Percentiles rank a stretch among this genome's conserved stretches.
Conservation (phyloP, 768 basidiomycete genomes). For the Coprinopsis cinerea region DNA sequence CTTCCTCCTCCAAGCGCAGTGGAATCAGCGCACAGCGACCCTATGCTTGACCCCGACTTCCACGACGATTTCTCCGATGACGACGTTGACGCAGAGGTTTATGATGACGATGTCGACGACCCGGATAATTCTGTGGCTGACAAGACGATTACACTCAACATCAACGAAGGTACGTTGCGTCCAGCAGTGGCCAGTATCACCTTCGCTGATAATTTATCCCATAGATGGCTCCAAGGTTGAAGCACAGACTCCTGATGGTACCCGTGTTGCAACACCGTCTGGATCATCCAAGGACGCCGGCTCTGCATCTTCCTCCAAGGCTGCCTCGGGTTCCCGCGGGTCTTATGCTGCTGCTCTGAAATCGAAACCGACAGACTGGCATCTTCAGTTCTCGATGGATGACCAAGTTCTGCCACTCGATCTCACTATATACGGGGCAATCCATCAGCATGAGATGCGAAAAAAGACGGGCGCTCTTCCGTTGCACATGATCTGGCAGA, state of each 20-base stretch:
- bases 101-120: conserved; percentile 76
- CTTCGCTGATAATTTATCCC: neutral
- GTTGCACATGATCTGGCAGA: conserved; percentile 79
- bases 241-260: conserved; percentile 96
- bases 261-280: conserved; percentile 85
- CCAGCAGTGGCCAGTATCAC: neutral
- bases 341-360: conserved; percentile 96
- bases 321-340: conserved; percentile 32
- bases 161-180: conserved; percentile 61
- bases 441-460: conserved; percentile 84
- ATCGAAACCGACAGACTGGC: conserved; percentile 92
- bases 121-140: conserved; percentile 65
- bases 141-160: conserved; percentile 80
- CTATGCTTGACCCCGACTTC: conserved; percentile 57
- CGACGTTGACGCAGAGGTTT: conserved; percentile 84
- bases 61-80: conserved; percentile 80
- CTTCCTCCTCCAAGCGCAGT: conserved; percentile 16
- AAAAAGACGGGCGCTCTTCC: conserved; percentile 62
- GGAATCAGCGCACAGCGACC: conserved; percentile 48
- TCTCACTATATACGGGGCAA: conserved; percentile 93
- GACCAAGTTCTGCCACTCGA: conserved; percentile 80
- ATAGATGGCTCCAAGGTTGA: conserved; percentile 89
- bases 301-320: conserved; percentile 16
- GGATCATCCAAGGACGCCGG: conserved; percentile 37
- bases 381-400: conserved; percentile 93